Percentiles rank a stretch among this genome's conserved stretches.
Conservation (phyloP, 208 protist genomes). For the Trypanosoma mega region DNA sequence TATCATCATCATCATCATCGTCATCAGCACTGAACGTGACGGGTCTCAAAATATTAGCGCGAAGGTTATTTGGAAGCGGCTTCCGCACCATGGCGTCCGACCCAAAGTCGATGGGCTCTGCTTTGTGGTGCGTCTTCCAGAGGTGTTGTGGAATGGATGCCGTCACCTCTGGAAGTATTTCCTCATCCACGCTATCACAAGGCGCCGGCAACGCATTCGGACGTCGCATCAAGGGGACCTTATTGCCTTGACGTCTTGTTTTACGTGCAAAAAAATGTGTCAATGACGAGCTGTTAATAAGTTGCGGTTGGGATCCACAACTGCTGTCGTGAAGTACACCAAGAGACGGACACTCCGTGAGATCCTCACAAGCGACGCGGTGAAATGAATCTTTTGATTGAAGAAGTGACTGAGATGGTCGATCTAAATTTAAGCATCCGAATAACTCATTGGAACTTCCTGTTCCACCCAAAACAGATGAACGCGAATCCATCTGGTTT, state of each 20-base stretch:
- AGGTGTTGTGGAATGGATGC: background rate
- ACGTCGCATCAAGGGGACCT: too few species aligned
- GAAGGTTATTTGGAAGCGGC: conserved; percentile 6
- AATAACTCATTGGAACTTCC: too few species aligned
- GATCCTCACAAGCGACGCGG: too few species aligned
- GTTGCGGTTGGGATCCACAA: conserved; percentile 4
- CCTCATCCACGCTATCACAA: background rate
- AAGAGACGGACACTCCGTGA: background rate
- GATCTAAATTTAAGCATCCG: too few species aligned
- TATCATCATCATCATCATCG: background rate
- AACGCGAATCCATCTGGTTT: too few species aligned
- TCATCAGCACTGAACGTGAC: background rate
- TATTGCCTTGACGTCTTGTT: background rate
- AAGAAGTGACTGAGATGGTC: too few species aligned
- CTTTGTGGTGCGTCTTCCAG: too few species aligned
- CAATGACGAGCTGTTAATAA: conserved; percentile 1
- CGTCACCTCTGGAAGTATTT: background rate
- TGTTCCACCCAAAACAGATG: too few species aligned
- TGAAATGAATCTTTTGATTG: too few species aligned
- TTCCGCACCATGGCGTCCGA: conserved; percentile 1
- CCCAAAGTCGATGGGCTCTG: background rate
- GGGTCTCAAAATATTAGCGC: background rate
- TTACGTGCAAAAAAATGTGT: background rate
- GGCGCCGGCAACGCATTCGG: too few species aligned
- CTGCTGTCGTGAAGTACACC: background rate